Base-by-base conservation (phyloP, 2,329 filamentous ascomycete species). In the Helotiales sp. region DNA sequence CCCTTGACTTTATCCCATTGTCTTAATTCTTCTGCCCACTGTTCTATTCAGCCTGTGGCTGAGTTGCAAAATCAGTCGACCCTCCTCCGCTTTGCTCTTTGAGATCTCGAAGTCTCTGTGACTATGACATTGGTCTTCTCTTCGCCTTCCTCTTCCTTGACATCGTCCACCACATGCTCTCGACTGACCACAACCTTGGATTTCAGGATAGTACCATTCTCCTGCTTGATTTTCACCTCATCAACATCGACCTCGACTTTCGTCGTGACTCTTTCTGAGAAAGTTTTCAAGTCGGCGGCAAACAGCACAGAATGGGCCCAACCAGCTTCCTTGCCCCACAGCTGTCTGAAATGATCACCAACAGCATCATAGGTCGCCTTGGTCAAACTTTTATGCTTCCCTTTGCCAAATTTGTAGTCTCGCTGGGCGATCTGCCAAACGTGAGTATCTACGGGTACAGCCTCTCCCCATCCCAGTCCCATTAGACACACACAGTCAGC, bases 271-370 rank as follows among this genome's bases (percentile, higher is more conserved):
- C 65, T 63, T 77, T 90, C 88, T 0, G 92, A 88, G 69, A 98
- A 98, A 0, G 90, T 84, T 69, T 85, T 89, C 56, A 99, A 74
- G 70, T 99, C 93, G 0, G 95, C 96, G 0, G 95, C 96, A 70
- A 99, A 99, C 12, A 99, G 79, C 8, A 99, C 95, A 2, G 91
- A 96, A 75, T 99, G 95, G 9, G 96, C 95, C 96, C 96, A 99
- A 1, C 95, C 95, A 1, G 95, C 95, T 67, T 98, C 90, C 58
- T 88, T 84, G 0, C 95, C 95, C 95, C 96, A 99, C 0, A 98
- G 80, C 34, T 81, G 80, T 55, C 95, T 84, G 68, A 99, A 99
- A 67, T 96, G 89, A 62, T 96, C 90, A 0, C 90, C 95, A 13
- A 99, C 86, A 0, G 91, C 90, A 70, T 95, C 88, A 69, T 99